Percentiles rank a stretch among this genome's conserved stretches.
Evolutionary conservation across 2,329 filamentous ascomycete species (phyloP).

Genomic region (Pseudogymnoascus sp.): DNA sequence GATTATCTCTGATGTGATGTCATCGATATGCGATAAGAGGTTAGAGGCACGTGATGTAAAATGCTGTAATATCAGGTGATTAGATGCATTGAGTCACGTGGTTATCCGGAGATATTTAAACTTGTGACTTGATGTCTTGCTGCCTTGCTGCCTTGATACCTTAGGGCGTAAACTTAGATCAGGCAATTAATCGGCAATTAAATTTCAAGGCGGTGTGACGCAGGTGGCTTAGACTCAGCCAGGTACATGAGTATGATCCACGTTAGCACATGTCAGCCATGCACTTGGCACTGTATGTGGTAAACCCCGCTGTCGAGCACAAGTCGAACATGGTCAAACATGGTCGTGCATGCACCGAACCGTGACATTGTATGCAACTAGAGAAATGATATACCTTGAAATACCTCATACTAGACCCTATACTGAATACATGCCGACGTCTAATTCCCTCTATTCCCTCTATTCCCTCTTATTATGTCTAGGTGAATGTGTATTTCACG

Average conservation of each 20-base stretch:
- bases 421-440: not conserved
- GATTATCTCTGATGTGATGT: not conserved
- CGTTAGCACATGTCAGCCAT: slow-evolving; percentile 2
- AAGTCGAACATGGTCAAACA: not conserved
- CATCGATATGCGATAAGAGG: not conserved
- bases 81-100: not conserved
- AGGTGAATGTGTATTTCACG: not conserved
- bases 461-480: not conserved
- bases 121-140: not conserved
- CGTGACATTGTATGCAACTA: slow-evolving; percentile 1
- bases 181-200: not conserved
- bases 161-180: not conserved
- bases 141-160: not conserved
- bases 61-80: no score
- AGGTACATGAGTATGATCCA: slow-evolving; percentile 5
- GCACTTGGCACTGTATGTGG: not conserved
- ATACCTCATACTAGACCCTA: slow-evolving; percentile 4
- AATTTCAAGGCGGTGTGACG: slow-evolving; percentile 2
- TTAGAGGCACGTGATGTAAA: not conserved
- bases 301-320: slow-evolving; percentile 4
- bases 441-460: not conserved
- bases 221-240: not conserved
- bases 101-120: not conserved
- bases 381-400: slow-evolving; percentile 2
- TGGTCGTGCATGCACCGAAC: not conserved